Evolutionary conservation across 345 rosid genomes (phyloP), one percentile per base, ranked within the genome.

Genomic region (Hypericum androsaemum): DNA sequence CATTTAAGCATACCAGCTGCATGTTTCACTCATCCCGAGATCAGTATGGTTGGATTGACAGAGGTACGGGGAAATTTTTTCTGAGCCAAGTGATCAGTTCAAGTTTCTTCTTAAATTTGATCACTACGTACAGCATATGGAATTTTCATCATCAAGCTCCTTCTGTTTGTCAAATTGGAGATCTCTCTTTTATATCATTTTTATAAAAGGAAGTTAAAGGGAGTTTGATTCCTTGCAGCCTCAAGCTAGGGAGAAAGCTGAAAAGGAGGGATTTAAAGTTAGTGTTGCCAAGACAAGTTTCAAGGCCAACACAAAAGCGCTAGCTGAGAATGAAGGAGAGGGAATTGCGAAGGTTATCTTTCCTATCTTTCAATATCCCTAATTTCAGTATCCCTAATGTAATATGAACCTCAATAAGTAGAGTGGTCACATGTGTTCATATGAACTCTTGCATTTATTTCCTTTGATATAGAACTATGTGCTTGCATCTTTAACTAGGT

Each of bases 1-100:
- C 97, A 88, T 81, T 75, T 80, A 52, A 85, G 95, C 65, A 80
- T 94, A 61, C 97, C 99, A 14, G 99, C 99, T 47, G 99, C 99
- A 65, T 94, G 99, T 67, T 94, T 94, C 80, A 94, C 99, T 42
- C 99, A 94, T 71, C 99, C 99, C 54, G 97, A 94, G 66, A 88
- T 94, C 74, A 94, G 99, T 47, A 94, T 94, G 99, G 99, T 88
- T 70, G 99, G 99, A 69, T 62, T 94, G 65, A 94, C 99, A 16
- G 99, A 94, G 89, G 97, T 88, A 54, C 52, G 42, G 61, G 45
- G 49, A 37, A 35, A 70, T 14, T 22, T 54, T 41, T 7, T 12
- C 39, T 53, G 32, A 49, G 50, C 37, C 12, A 10, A 8, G 38
- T 47, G 13, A 7, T 2, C 50, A 11, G 22, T 37, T 2, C 35